phyloP scores from a whole-genome alignment of 2,329 filamentous ascomycete genomes.

The Claviceps africana region DNA sequence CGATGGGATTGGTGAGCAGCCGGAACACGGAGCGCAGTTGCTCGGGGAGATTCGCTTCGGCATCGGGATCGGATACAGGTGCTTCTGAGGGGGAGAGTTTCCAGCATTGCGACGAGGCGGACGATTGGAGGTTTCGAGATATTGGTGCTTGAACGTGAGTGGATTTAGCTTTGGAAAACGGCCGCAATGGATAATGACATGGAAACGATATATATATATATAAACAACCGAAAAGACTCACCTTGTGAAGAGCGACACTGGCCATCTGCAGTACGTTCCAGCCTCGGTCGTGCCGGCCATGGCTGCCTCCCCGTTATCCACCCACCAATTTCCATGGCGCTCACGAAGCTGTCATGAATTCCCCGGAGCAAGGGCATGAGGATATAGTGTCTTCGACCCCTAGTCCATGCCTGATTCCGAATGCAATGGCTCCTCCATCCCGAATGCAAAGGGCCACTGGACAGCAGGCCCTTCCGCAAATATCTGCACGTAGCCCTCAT shows the following conservation, averaged over 20 bases:
- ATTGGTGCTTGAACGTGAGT: not conserved
- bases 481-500: constrained; percentile 10
- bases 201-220: not conserved
- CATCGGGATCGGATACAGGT: constrained; percentile 22
- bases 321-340: constrained; percentile 8
- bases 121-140: constrained; percentile 7
- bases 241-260: not conserved
- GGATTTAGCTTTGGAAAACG: not conserved
- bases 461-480: constrained; percentile 7
- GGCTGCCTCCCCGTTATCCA: constrained; percentile 4
- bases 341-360: constrained; percentile 6
- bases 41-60: constrained; percentile 24
- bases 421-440: not conserved
- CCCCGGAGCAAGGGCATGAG: constrained; percentile 7
- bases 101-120: constrained; percentile 13
- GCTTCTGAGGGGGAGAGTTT: constrained; percentile 16
- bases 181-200: not conserved
- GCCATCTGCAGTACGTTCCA: not conserved
- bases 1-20: constrained; percentile 37
- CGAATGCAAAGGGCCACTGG: not conserved
- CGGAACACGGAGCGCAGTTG: constrained; percentile 40
- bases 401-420: not conserved
- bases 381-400: constrained; percentile 5
- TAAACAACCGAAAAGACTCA: not conserved
- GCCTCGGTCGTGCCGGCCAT: not conserved